Percentiles rank a stretch among this genome's conserved stretches.
Evolutionary conservation across 352 stramenopile species (phyloP).

Genomic region (Sclerospora graminicola): DNA sequence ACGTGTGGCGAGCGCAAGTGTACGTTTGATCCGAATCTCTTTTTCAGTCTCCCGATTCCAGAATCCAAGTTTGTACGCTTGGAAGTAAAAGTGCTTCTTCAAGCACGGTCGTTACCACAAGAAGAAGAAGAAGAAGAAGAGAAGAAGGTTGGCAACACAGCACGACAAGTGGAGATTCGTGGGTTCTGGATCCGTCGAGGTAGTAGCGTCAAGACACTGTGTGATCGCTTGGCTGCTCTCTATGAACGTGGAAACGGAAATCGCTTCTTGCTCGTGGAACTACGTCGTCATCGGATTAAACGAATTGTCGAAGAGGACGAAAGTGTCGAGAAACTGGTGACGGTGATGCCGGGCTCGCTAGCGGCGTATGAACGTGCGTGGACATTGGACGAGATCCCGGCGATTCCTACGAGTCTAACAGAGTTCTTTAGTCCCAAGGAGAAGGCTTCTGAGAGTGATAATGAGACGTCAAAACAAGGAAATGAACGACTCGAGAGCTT

Average conservation of each 20-base stretch:
- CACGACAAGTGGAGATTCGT: constrained; percentile 9
- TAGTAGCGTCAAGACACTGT: constrained; percentile 32
- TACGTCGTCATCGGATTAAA: constrained; percentile 62
- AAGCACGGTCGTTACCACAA: constrained; percentile 26
- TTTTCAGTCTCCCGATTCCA: constrained; percentile 93
- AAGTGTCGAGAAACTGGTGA: constrained; percentile 34
- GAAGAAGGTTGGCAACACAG: constrained; percentile 2
- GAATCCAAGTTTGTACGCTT: constrained; percentile 59
- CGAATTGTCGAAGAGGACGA: constrained; percentile 58
- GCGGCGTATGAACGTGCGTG: constrained; percentile 62
- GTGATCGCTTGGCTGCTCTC: constrained; percentile 32
- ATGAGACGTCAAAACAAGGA: no score
- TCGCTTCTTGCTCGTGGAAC: constrained; percentile 58
- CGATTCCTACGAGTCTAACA: constrained; percentile 19
- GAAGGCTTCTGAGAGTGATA: no score
- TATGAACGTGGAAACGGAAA: constrained; percentile 25
- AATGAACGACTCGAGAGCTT: constrained; percentile 23
- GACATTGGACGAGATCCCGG: constrained; percentile 47
- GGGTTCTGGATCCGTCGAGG: constrained; percentile 53
- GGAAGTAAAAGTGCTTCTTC: constrained; percentile 52
- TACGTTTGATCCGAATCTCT: constrained; percentile 95
- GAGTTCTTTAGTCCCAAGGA: constrained; percentile 8
- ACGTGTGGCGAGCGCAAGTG: constrained; percentile 89
- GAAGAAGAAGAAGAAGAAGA: constrained; percentile 1
- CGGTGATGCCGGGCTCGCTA: constrained; percentile 32